Conservation (phyloP, 164 flowering plant species). For the Kalanchoe fedtschenkoi region DNA sequence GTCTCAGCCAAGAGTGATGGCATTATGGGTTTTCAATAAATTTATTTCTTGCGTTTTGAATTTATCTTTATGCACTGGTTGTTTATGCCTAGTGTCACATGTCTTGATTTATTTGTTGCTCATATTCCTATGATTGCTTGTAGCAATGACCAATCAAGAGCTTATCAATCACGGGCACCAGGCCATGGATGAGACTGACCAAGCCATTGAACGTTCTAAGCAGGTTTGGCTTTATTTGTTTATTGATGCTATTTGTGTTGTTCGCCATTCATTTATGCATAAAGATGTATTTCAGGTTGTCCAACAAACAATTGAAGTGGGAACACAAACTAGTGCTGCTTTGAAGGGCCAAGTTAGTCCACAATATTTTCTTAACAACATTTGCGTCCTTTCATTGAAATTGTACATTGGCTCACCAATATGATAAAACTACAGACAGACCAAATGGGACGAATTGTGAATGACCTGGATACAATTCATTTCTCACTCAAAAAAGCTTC, state of each 20-base stretch:
- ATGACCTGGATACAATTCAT: conserved; percentile 88
- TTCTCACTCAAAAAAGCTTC: conserved; percentile 89
- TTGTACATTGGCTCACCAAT: neutral
- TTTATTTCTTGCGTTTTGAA: no score
- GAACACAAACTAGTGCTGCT: conserved; percentile 5
- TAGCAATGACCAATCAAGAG: conserved; percentile 7
- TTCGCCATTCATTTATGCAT: neutral
- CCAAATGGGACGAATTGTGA: conserved; percentile 43
- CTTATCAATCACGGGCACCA: conserved; percentile 4
- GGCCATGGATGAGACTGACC: conserved; percentile 9
- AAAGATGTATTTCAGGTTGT: conserved; percentile 1
- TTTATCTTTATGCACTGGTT: neutral
- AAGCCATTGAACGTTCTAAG: conserved; percentile 6
- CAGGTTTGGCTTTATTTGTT: neutral
- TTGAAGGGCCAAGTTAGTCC: conserved; percentile 5
- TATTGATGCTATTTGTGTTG: neutral
- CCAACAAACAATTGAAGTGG: conserved; percentile 5
- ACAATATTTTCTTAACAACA: neutral
- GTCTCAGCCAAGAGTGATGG: neutral
- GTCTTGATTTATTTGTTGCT: neutral
- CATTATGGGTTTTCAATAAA: neutral
- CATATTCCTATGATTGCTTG: neutral
- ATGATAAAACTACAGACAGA: neutral
- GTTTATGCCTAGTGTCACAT: neutral
- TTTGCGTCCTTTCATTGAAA: neutral